phyloP scores from a whole-genome alignment of 2,329 filamentous ascomycete species.

The Aspergillus eucalypticola region DNA sequence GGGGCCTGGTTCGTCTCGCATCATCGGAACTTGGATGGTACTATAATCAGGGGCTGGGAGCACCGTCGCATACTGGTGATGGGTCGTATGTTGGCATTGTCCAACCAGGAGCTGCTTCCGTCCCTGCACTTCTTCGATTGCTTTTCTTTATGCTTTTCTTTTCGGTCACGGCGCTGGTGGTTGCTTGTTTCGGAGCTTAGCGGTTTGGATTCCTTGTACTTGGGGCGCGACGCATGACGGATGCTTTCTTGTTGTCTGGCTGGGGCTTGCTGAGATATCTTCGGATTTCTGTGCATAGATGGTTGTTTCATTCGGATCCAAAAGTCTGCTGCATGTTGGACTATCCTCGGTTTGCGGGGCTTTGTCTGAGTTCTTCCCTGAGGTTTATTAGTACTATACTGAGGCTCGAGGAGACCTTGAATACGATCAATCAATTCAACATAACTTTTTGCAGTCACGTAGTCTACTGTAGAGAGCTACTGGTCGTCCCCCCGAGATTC shows the following conservation, averaged over 20 bases:
- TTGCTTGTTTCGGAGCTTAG: slow-evolving; percentile 27
- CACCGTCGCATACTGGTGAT: slow-evolving; percentile 8
- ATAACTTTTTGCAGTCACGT: neutral
- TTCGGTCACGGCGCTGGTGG: slow-evolving; percentile 37
- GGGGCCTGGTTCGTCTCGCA: slow-evolving; percentile 9
- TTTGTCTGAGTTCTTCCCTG: slow-evolving; percentile 3
- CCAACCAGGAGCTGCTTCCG: slow-evolving; percentile 11
- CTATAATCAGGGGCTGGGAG: neutral
- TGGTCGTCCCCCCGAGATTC: neutral
- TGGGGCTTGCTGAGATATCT: slow-evolving; percentile 15
- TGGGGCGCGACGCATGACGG: slow-evolving; percentile 19
- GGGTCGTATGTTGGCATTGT: slow-evolving; percentile 4
- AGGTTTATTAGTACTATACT: slow-evolving; percentile 7
- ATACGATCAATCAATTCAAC: slow-evolving; percentile 8
- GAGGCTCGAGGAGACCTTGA: neutral
- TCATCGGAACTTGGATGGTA: slow-evolving; percentile 10
- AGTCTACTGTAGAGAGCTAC: neutral
- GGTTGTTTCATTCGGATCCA: slow-evolving; percentile 16
- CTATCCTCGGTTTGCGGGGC: neutral
- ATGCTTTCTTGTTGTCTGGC: slow-evolving; percentile 25
- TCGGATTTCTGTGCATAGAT: slow-evolving; percentile 20
- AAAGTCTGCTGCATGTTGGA: slow-evolving; percentile 19
- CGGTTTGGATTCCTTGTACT: slow-evolving; percentile 20
- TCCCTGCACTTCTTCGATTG: slow-evolving; percentile 11
- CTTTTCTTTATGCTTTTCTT: slow-evolving; percentile 8